These are phyloP conservation scores for Acacia acuminata DNA, from an alignment of 306 rosid species.

Conservation along the genomic window DNA sequence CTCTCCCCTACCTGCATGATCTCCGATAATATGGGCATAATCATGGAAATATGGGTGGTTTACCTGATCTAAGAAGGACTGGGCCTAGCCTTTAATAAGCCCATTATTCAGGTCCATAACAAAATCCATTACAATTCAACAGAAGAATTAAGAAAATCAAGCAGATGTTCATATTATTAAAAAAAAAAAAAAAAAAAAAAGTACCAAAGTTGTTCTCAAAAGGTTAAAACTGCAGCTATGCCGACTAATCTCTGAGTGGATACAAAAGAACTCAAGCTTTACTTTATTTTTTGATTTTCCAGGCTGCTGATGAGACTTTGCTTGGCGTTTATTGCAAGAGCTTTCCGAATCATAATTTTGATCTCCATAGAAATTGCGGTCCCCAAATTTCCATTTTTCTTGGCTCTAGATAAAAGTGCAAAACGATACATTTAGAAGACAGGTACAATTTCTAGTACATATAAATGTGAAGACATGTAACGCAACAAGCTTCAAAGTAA, in stretches of 20 bases:
- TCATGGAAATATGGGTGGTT: no score
- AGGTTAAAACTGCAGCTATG: constrained; percentile 12
- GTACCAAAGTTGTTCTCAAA: no score
- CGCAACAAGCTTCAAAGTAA: constrained; percentile 2
- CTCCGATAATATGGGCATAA: no score
- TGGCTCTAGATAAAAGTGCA: constrained; percentile 42
- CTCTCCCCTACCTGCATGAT: no score
- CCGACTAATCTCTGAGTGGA: constrained; percentile 10
- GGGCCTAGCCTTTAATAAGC: no score
- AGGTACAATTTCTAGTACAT: constrained; percentile 10
- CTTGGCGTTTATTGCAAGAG: constrained; percentile 43
- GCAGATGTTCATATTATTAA: no score
- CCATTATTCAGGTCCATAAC: no score
- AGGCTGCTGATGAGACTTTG: constrained; percentile 44
- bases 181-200: no score
- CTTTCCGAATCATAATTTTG: constrained; percentile 42
- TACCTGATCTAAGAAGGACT: no score
- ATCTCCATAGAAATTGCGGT: constrained; percentile 24
- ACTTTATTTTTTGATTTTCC: constrained; percentile 55
- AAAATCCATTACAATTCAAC: no score
- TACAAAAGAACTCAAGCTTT: constrained; percentile 52
- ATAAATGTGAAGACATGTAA: not conserved
- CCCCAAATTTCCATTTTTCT: constrained; percentile 40
- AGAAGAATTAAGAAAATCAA: no score
- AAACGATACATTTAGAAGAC: constrained; percentile 8